These are phyloP conservation scores for Neurospora tetrasperma DNA, from an alignment of 495 filamentous ascomycete species.

Conservation along the genomic window DNA sequence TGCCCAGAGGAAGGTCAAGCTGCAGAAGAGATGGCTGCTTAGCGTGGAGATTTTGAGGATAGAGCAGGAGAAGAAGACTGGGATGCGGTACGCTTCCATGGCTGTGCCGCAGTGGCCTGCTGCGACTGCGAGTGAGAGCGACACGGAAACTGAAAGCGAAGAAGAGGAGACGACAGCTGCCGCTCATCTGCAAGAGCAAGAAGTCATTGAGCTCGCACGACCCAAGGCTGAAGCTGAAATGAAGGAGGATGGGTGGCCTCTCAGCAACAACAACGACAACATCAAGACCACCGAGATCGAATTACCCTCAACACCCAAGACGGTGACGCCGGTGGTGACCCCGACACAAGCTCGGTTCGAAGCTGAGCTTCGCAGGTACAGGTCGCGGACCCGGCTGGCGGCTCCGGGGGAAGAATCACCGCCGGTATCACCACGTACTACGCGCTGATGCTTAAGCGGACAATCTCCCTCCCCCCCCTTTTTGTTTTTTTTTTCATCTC, in stretches of 20 bases:
- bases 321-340: neutral
- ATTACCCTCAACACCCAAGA: neutral
- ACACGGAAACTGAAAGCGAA: constrained; percentile 9
- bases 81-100: constrained; percentile 39
- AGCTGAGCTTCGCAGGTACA: neutral
- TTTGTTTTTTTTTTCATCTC: neutral
- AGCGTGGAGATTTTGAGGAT: constrained; percentile 52
- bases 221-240: neutral
- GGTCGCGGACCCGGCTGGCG: neutral
- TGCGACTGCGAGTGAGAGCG: neutral
- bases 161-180: neutral
- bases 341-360: neutral
- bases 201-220: neutral
- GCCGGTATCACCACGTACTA: neutral
- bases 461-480: too few relatives aligned
- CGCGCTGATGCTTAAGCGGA: neutral
- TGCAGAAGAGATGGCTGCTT: constrained; percentile 52
- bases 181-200: neutral
- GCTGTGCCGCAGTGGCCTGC: constrained; percentile 33
- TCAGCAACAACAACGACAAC: neutral
- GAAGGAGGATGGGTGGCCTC: neutral
- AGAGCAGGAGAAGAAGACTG: constrained; percentile 44
- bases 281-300: neutral
- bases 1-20: constrained; percentile 35
- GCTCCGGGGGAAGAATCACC: neutral